Base-by-base conservation (phyloP, 768 basidiomycete genomes). In the Auricularia sp. region DNA sequence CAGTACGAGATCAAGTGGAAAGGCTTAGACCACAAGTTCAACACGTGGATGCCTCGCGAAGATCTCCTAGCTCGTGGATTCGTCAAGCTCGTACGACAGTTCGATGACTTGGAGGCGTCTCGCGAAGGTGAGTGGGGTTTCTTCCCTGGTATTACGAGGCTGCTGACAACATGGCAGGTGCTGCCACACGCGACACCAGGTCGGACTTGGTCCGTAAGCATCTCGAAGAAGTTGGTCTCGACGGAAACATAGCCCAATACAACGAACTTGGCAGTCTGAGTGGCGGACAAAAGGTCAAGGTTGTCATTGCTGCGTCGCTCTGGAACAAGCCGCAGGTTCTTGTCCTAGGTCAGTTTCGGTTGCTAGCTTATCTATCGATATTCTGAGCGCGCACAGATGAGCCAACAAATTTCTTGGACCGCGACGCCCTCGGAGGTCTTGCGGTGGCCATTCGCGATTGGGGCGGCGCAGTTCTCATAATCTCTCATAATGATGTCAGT, bases 161-260 rank as follows among this genome's bases (percentile, higher is more conserved):
- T 14, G 29, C 54, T 56, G 14, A 56, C 54, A 29, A 10, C 11
- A 12, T n/a, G 11, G 6, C 23, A 59, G 56, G 56, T 33, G 93
- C 96, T 64, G 96, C 95, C 61, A 79, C 88, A 36, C 86, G 93
- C 53, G 95, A 98, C 69, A 96, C 93, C 4, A 77, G 87, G 42
- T 84, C 84, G 16, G 82, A 86, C 70, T 78, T 91, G 59, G 90
- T 98, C 59, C 84, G 95, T 68, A 92, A 94, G 76, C 92, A 95
- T 69, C 77, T 98, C 58, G 93, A 97, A 75, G 94, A 94, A 69
- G 92, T 98, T 68, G 96, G 95, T 42, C 81, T 98, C 44, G 93
- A 98, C 77, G 95, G 95, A 53, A 93, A 98, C 77, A 98, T 98
- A 66, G 95, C 95, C 11, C 93, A 97, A 76, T 98, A 98, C 77